These are phyloP conservation scores for Sindora glabra DNA, from an alignment of 306 rosid species.

Conservation along the genomic window DNA sequence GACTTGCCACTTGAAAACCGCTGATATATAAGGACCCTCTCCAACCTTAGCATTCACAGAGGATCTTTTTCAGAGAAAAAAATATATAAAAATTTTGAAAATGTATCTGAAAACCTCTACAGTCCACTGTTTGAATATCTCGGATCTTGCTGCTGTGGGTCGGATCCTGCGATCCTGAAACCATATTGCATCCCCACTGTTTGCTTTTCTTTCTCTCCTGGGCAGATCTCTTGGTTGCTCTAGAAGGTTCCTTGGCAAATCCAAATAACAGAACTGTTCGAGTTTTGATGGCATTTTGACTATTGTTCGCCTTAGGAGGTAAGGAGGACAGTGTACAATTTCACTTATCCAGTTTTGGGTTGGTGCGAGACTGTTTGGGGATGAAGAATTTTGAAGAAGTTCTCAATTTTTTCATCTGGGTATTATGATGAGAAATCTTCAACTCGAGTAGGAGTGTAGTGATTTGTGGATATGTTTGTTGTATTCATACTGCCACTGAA, in stretches of 20 bases:
- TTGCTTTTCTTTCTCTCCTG: not conserved
- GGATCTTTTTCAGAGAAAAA: no score
- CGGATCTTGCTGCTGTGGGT: slow-evolving; percentile 47
- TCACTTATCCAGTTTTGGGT: slow-evolving; percentile 16
- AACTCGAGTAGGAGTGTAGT: not conserved
- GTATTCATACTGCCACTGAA: not conserved
- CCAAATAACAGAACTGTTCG: slow-evolving; percentile 14
- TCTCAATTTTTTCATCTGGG: no score
- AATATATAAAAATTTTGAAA: no score
- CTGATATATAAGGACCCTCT: slow-evolving; percentile 6
- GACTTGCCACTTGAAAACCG: slow-evolving; percentile 27
- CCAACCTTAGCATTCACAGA: not conserved
- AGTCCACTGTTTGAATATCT: slow-evolving; percentile 26
- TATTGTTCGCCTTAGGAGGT: slow-evolving; percentile 31
- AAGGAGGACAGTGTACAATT: slow-evolving; percentile 4
- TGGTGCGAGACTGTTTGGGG: slow-evolving; percentile 6
- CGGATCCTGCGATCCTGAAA: no score
- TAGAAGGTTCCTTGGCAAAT: slow-evolving; percentile 4
- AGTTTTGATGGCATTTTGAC: slow-evolving; percentile 40
- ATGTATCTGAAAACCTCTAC: no score
- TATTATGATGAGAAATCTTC: not conserved
- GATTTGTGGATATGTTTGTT: slow-evolving; percentile 5
- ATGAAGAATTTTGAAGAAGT: not conserved
- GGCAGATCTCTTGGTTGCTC: slow-evolving; percentile 40
- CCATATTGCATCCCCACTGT: slow-evolving; percentile 18